Evolutionary conservation across 2,329 filamentous ascomycete species (phyloP).

Genomic region (Mycocentrospora acerina): DNA sequence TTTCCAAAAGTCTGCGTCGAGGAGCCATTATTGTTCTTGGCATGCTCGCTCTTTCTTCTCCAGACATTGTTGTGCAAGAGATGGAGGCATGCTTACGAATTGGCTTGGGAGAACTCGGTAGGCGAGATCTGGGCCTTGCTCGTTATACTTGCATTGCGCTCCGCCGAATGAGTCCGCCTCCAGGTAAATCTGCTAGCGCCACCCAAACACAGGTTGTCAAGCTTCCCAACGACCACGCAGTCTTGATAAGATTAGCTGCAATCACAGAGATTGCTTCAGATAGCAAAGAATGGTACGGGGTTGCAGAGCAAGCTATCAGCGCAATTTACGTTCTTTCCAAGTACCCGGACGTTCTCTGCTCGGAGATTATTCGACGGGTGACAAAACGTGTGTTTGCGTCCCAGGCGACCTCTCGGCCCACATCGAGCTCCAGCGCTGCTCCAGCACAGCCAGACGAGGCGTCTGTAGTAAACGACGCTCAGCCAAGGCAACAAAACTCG

Average conservation of each 20-base stretch:
- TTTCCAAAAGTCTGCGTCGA: slow-evolving; percentile 84
- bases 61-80: slow-evolving; percentile 89
- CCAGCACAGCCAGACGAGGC: slow-evolving; percentile 16
- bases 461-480: slow-evolving; percentile 26
- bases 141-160: slow-evolving; percentile 96
- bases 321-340: slow-evolving; percentile 94
- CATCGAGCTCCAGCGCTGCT: slow-evolving; percentile 30
- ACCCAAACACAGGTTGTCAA: slow-evolving; percentile 62
- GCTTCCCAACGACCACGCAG: slow-evolving; percentile 87
- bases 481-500: slow-evolving; percentile 59
- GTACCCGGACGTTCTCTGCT: slow-evolving; percentile 90
- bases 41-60: slow-evolving; percentile 91
- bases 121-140: slow-evolving; percentile 80
- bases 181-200: slow-evolving; percentile 64
- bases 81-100: slow-evolving; percentile 93
- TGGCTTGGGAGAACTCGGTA: slow-evolving; percentile 78
- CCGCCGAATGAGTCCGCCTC: slow-evolving; percentile 76
- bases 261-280: slow-evolving; percentile 85
- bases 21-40: slow-evolving; percentile 95
- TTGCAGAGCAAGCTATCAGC: slow-evolving; percentile 93
- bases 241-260: slow-evolving; percentile 75
- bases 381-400: slow-evolving; percentile 77
- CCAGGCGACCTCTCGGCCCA: slow-evolving; percentile 45
- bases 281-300: slow-evolving; percentile 89
- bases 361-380: slow-evolving; percentile 84